Evolutionary conservation across 805 yeast genomes (phyloP), one percentile per base, ranked within the genome.

Genomic region (Kluyveromyces dobzhanskii): DNA sequence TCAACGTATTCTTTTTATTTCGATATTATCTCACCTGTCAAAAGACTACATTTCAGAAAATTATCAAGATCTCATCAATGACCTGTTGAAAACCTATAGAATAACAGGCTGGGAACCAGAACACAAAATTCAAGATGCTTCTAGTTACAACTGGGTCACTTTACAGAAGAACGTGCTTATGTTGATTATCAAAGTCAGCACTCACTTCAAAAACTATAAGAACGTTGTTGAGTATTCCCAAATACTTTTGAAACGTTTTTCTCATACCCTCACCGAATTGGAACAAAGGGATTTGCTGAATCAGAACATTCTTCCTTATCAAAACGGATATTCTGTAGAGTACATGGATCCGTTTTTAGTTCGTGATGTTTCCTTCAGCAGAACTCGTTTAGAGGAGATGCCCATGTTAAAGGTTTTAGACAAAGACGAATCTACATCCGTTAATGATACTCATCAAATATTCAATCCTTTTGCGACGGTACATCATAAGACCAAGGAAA

Each of bases 331-430:
- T 24, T 10, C 17, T 1, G 44, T 61, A 9, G 60, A 65, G 1
- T 85, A 85, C 50, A 85, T 94, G 85, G 96, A 90, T 56, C 77
- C 80, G 1, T 71, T 67, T 40, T 40, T 90, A 7, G 62, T 85
- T 1, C 65, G 88, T 43, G 70, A 67, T 19, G 62, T 78, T 8
- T 51, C 57, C 17, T 55, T 76, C 1, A 49, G 57, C 6, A 51
- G 54, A 28, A 44, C 56, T 8, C 51, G 60, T 43, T 41, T 48
- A 44, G 37, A 49, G 41, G 41, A 46, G 48, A 31, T 45, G 8
- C 43, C 37, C 3, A 45, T 16, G 41, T 39, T n/a, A 42, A 36
- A 19, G 17, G 30, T 3, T 37, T 37, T 13, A 40, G 23, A 34
- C 24, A 36, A 4, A 26, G 39, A 19, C 11, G 32, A 28, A 2